Evolutionary conservation across 768 basidiomycete genomes (phyloP).

Genomic region (Sarcodon aspratus): DNA sequence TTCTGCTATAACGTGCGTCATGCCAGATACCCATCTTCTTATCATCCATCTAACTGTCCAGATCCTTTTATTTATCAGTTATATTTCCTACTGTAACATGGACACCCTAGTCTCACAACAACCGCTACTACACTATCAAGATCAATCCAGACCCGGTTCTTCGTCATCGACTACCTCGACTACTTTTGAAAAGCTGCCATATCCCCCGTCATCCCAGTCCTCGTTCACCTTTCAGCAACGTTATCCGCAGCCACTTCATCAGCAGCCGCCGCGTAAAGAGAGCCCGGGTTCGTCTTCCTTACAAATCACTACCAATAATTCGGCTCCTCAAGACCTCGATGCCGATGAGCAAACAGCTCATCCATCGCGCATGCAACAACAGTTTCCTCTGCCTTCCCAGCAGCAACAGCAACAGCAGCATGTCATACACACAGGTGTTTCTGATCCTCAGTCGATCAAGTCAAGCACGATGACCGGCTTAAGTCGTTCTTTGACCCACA

Average conservation of each 20-base stretch:
- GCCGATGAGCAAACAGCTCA: constrained; percentile 21
- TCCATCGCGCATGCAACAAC: constrained; percentile 11
- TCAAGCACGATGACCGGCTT: constrained; percentile 16
- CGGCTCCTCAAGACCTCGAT: constrained; percentile 11
- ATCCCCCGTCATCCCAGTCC: constrained; percentile 3
- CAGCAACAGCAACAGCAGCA: not conserved
- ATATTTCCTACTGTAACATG: constrained; percentile 7
- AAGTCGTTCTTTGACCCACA: constrained; percentile 44
- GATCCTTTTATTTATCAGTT: not conserved
- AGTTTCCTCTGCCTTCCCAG: not conserved
- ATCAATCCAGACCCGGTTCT: constrained; percentile 2
- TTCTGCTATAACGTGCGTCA: not conserved
- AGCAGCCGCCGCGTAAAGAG: not conserved
- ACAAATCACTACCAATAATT: constrained; percentile 14
- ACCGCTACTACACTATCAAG: not conserved
- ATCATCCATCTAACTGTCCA: not conserved
- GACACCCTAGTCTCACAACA: constrained; percentile 9
- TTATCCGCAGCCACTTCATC: constrained; percentile 2
- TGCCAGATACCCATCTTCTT: not conserved
- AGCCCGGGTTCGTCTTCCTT: constrained; percentile 5
- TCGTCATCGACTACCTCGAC: not conserved
- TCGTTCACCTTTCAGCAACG: not conserved
- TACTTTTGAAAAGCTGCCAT: constrained; percentile 1
- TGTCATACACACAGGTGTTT: not conserved
- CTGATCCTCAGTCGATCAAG: constrained; percentile 2